phyloP scores from a whole-genome alignment of 2,329 filamentous ascomycete genomes.

The Phaeosphaeria sp. region DNA sequence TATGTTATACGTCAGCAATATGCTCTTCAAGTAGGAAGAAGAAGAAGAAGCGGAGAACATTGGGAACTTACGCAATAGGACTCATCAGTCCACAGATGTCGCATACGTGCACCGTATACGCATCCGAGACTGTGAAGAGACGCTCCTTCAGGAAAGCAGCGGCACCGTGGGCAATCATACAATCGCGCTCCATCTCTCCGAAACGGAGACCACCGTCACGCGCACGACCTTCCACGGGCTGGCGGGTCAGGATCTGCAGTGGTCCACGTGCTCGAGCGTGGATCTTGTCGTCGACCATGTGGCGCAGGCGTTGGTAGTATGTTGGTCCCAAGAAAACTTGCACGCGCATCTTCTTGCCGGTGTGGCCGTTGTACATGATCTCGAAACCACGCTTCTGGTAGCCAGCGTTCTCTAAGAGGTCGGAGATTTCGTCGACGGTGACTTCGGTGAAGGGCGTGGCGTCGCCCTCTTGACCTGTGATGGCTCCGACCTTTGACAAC shows the following conservation, averaged over 20 bases:
- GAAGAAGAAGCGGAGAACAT: too few species aligned
- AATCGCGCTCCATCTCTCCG: slow-evolving; percentile 99
- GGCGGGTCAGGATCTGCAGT: slow-evolving; percentile 94
- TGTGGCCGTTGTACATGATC: slow-evolving; percentile 98
- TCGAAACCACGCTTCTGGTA: slow-evolving; percentile 98
- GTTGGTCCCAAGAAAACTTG: slow-evolving; percentile 98
- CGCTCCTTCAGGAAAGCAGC: slow-evolving; percentile 97
- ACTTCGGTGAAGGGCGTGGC: slow-evolving; percentile 98
- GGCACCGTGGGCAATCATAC: slow-evolving; percentile 99
- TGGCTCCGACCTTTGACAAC: slow-evolving; percentile 90
- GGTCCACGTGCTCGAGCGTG: slow-evolving; percentile 97
- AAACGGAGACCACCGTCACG: slow-evolving; percentile 97
- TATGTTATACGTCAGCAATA: slow-evolving; percentile 46
- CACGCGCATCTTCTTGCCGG: slow-evolving; percentile 87
- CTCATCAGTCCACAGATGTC: slow-evolving; percentile 99
- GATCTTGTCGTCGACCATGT: slow-evolving; percentile 99
- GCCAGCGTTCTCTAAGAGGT: slow-evolving; percentile 83
- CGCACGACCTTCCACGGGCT: slow-evolving; percentile 97
- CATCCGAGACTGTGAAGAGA: slow-evolving; percentile 95
- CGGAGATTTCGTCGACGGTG: slow-evolving; percentile 91
- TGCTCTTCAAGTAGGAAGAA: too few species aligned
- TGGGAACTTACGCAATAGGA: slow-evolving; percentile 87
- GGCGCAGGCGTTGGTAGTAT: slow-evolving; percentile 96
- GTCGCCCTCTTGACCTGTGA: slow-evolving; percentile 95
- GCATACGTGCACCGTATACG: slow-evolving; percentile 97